Evolutionary conservation across 176 grass and related monocot genomes (phyloP).

Genomic region (Pontederia paniculata): DNA sequence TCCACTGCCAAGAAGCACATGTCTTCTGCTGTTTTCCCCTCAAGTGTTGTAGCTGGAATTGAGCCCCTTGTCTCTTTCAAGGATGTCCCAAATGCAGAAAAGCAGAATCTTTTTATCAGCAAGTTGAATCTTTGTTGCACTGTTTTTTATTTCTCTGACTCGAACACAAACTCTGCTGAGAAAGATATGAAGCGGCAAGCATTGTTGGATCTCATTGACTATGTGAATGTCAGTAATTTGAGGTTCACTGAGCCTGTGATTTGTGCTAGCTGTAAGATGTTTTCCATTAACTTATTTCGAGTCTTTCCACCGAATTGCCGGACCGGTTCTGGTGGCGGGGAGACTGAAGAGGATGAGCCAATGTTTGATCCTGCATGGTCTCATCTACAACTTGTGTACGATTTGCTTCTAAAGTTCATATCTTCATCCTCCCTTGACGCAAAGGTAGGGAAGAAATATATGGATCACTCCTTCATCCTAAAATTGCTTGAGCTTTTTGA

Average conservation of each 20-base stretch:
- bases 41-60: constrained; percentile 9
- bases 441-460: constrained; percentile 11
- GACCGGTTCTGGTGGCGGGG: background rate
- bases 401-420: constrained; percentile 14
- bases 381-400: constrained; percentile 13
- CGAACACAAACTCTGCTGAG: constrained; percentile 9
- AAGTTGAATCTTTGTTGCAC: constrained; percentile 6
- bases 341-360: constrained; percentile 14
- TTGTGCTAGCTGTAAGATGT: constrained; percentile 8
- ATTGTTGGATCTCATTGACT: constrained; percentile 5
- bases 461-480: constrained; percentile 10
- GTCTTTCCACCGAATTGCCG: constrained; percentile 2
- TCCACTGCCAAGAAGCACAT: background rate
- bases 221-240: background rate
- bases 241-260: constrained; percentile 5
- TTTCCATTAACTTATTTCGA: constrained; percentile 10
- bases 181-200: constrained; percentile 14
- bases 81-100: constrained; percentile 9
- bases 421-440: constrained; percentile 10
- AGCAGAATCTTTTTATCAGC: constrained; percentile 10
- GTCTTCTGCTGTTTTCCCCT: constrained; percentile 10
- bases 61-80: constrained; percentile 11
- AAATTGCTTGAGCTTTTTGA: constrained; percentile 15
- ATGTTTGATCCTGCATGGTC: constrained; percentile 16
- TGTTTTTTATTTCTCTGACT: constrained; percentile 10